Evolutionary conservation across 768 basidiomycete species (phyloP), one percentile per base, ranked within the genome.

Genomic region (Lactifluus echinatus): DNA sequence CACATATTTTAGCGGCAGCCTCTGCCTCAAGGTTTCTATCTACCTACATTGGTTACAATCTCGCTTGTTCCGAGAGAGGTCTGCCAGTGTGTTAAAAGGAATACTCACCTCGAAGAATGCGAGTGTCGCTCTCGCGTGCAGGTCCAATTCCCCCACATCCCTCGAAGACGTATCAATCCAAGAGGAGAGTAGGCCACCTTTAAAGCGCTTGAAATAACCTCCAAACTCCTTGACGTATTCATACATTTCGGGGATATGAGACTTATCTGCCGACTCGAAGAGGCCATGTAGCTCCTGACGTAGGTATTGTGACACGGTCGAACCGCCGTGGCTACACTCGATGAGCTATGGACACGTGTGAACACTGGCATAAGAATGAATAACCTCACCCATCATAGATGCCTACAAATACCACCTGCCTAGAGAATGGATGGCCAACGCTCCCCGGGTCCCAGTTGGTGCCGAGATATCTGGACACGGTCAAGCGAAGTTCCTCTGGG

Each of bases 151-250:
- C 26, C 68, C 64, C 1, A 66, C 63, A 14, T 65, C 63, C 52
- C 58, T 56, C 29, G 8, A 50, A 23, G 46, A 47, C 4, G 63
- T 62, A 10, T 71, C 66, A 21, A 75, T 64, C 89, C 88, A 92
- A 11, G 87, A 85, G 2, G 77, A 67, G 29, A 96, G 74, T 2
- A 76, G 82, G 11, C 93, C 93, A 8, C 93, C 93, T 63, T 73
- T 76, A 71, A 89, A 97, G 48, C 93, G 81, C 65, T 84, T 87
- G 70, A 93, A 97, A 70, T 97, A 97, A 15, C 93, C 93, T 7
- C 91, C 92, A 6, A 85, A 69, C 65, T 85, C 83, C 62, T 85
- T 85, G 50, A 85, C 79, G 84, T 87, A 91, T 10, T 75, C 76
- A 63, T 82, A 86, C 21, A 91, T 71, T 29, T 89, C 87, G 4